phyloP scores from a whole-genome alignment of 2,329 filamentous ascomycete species.

The Neocatenulostroma microsporum region DNA sequence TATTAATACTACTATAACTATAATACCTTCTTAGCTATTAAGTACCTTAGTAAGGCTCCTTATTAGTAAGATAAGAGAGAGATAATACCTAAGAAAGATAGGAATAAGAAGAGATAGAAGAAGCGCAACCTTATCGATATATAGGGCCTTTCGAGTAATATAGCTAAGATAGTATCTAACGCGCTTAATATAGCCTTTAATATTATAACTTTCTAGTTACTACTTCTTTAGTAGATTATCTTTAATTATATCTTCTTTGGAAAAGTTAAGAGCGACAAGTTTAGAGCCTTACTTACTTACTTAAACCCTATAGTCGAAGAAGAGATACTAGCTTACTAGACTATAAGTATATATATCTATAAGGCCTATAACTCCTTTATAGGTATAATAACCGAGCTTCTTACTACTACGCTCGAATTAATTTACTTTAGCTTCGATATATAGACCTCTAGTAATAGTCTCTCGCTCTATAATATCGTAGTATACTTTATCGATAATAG shows the following conservation, averaged over 20 bases:
- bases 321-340: conserved; percentile 1
- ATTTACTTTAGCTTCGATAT: conserved; percentile 15
- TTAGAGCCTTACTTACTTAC: conserved; percentile 4
- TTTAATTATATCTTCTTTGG: neutral
- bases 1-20: too few species aligned
- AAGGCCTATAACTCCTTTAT: neutral
- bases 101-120: too few species aligned
- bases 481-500: conserved; percentile 11
- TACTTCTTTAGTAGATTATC: conserved; percentile 3
- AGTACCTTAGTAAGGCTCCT: too few species aligned
- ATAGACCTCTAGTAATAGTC: conserved; percentile 14
- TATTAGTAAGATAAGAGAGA: too few species aligned
- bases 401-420: conserved; percentile 3
- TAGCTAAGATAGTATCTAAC: too few species aligned
- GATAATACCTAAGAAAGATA: too few species aligned
- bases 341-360: conserved; percentile 5
- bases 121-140: too few species aligned
- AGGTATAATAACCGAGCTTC: conserved; percentile 2
- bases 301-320: conserved; percentile 5
- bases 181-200: too few species aligned
- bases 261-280: conserved; percentile 1
- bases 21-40: too few species aligned
- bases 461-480: conserved; percentile 11
- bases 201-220: neutral
- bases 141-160: too few species aligned